Evolutionary conservation across 1,284 basidiomycete species (phyloP).

Genomic region (Schizophyllum commune): DNA sequence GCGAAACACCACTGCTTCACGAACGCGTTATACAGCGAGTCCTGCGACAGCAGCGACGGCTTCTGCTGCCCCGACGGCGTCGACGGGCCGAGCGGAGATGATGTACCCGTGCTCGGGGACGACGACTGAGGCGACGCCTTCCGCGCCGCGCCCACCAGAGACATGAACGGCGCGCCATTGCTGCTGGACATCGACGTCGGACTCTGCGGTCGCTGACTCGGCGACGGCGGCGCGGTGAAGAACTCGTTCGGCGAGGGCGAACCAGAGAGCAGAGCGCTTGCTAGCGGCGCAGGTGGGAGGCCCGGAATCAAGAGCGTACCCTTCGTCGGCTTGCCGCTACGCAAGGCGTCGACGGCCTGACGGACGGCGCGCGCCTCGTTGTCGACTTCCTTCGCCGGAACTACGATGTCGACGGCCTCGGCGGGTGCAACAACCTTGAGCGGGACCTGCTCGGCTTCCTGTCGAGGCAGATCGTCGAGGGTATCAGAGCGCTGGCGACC

Average conservation of each 20-base stretch:
- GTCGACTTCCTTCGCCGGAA: background rate
- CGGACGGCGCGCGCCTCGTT: background rate
- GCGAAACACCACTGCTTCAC: conserved; percentile 68
- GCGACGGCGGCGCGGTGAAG: background rate
- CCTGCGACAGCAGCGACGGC: conserved; percentile 16
- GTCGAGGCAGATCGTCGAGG: background rate
- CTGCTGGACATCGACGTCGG: background rate
- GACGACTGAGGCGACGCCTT: conserved; percentile 2
- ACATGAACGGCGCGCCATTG: background rate
- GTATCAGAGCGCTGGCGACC: background rate
- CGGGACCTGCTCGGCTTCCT: background rate
- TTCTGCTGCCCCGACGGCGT: conserved; percentile 9
- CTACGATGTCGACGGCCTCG: background rate
- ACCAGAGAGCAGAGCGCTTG: background rate
- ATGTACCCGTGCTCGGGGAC: background rate
- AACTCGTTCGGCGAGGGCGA: background rate
- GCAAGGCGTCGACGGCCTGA: background rate
- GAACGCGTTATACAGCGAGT: conserved; percentile 51
- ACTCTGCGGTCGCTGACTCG: background rate
- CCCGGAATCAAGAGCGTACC: background rate
- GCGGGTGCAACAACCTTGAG: background rate
- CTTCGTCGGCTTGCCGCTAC: background rate
- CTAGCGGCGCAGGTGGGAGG: background rate
- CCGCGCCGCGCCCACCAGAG: conserved; percentile 5
- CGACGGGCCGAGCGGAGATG: background rate